Percentiles rank a stretch among this genome's conserved stretches.
Conservation (phyloP, 495 filamentous ascomycete genomes). For the Polyplosphaeria fusca region DNA sequence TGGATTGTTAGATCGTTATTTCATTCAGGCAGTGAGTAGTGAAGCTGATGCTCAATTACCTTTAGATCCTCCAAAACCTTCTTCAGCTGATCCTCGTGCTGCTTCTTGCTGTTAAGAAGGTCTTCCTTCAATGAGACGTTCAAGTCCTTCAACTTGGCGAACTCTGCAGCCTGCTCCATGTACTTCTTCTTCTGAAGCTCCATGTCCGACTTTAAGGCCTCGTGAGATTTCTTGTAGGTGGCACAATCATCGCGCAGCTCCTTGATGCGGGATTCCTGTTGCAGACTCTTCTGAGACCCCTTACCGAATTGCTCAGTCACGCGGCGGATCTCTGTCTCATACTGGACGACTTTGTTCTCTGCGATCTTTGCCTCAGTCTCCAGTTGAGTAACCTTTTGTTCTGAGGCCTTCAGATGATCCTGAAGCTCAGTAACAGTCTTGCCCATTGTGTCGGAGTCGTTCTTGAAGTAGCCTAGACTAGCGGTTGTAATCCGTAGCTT, state of each 20-base stretch:
- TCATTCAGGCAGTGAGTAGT: neutral
- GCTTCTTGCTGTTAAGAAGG: neutral
- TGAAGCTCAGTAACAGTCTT: neutral
- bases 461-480: neutral
- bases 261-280: neutral
- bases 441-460: neutral
- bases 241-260: neutral
- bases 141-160: neutral
- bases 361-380: neutral
- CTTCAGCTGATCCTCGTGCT: too few species aligned
- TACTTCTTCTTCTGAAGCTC: neutral
- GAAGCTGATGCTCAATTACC: too few species aligned
- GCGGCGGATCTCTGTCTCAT: conserved; percentile 5
- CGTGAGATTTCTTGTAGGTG: neutral
- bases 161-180: neutral
- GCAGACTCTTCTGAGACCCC: neutral
- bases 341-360: neutral
- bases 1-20: neutral
- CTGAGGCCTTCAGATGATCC: neutral
- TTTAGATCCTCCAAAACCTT: too few species aligned
- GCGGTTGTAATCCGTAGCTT: neutral
- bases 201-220: neutral
- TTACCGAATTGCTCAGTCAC: neutral
- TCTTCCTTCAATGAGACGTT: neutral
- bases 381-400: neutral